These are phyloP conservation scores for Saitoella complicata DNA, from an alignment of 805 yeast genomes.

Conservation along the genomic window DNA sequence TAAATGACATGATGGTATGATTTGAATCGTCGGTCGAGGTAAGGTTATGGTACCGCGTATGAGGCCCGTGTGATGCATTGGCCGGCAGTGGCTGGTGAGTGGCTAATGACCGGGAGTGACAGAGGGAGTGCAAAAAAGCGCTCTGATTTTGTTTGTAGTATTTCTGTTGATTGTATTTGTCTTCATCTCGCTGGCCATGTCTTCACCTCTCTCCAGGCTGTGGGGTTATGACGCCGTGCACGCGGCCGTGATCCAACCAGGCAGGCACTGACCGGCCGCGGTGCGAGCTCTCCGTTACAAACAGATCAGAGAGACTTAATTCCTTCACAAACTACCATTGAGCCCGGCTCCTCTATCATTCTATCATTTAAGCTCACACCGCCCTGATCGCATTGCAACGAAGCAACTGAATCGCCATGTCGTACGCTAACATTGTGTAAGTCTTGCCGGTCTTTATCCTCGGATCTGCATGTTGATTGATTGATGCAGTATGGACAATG, in stretches of 20 bases:
- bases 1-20: neutral
- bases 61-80: conserved; percentile 13
- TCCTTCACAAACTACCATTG: neutral
- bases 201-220: too few relatives aligned
- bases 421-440: neutral
- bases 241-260: neutral
- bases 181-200: too few relatives aligned
- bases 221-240: neutral
- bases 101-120: too few relatives aligned
- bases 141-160: neutral
- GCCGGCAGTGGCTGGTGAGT: conserved; percentile 17
- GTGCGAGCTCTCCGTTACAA: neutral
- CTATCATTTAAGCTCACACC: too few relatives aligned
- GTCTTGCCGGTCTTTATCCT: too few relatives aligned
- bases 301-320: neutral
- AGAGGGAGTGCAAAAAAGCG: too few relatives aligned
- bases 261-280: too few relatives aligned
- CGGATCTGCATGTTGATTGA: too few relatives aligned
- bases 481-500: conserved; percentile 33
- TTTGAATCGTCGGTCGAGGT: too few relatives aligned
- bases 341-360: too few relatives aligned
- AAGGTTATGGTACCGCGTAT: too few relatives aligned
- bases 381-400: neutral
- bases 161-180: too few relatives aligned
- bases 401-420: neutral